Evolutionary conservation across 1,139 yeast genomes (phyloP), one percentile per base, ranked within the genome.

Genomic region (Hanseniaspora sp.): DNA sequence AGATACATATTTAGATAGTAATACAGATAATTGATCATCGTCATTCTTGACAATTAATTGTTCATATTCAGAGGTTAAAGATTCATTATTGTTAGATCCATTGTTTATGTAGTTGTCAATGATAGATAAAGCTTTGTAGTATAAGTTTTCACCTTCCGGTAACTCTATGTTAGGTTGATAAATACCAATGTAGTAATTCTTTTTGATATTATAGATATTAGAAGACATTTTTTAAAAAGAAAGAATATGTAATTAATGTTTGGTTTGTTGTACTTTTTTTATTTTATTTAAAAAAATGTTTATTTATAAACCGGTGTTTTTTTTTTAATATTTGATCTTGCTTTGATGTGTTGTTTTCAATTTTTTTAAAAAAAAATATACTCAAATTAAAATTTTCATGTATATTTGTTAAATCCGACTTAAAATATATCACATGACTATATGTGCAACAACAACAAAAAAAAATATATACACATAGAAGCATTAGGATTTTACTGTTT

Each of bases 161-260:
- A 63, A 66, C 43, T 61, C 59, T 48, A 66, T 57, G 8, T 60
- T 59, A 43, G 61, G 61, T 7, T 58, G 34, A 52, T 59, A 66
- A 53, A 62, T 60, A 30, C 69, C 69, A 11, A 64, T 62, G 55
- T 67, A 67, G 56, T 62, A 67, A 43, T 60, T 61, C 51, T 67
- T 69, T 54, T 64, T 67, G 13, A 67, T 53, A 28, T 60, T 60
- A 55, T 65, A 67, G 48, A 61, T 61, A 49, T 64, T 66, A 67
- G 65, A 66, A 7, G 49, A 40, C 49, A 45, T 45, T 35, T 9
- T 12, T 4, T 5, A 23, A 23, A 3, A 23, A n/a, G 2, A n/a
- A n/a, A 18, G 18, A 18, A 43, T 7, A 28, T 15, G 17, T 30
- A 18, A 3, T 43, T 12, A 15, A 28, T 12, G 8, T 12, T 9